Base-by-base conservation (phyloP, 2,329 filamentous ascomycete genomes). In the Cryphonectria parasitica region DNA sequence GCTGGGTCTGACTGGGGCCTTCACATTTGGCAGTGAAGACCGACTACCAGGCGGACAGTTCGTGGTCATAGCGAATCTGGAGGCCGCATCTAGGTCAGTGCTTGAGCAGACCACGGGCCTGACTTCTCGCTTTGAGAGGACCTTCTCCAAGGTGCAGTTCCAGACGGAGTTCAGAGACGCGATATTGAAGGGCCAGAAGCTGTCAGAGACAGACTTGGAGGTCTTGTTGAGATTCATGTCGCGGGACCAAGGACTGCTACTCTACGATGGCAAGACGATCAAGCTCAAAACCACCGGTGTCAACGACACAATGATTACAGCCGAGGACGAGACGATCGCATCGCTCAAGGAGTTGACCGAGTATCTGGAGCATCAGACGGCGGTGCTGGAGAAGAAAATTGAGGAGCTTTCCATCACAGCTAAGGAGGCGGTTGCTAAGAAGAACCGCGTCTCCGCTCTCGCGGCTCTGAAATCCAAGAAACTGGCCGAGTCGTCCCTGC, bases 381-480 rank as follows among this genome's bases (percentile, higher is more conserved):
- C 86, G 10, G 85, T 90, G 0, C 86, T 98, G 54, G 87, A 86
- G 66, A 82, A 82, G 13, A 91, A 94, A 72, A 85, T 96, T 65
- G 86, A 91, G 2, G 85, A 87, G 39, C 85, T 98, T 5, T 85
- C 86, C 43, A 76, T 81, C 2, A 87, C 87, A 6, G 94, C 94
- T 0, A 91, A 91, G 73, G 85, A 87, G 31, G 92, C 94, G 0
- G 89, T 97, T 0, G 82, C 84, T 5, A 86, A 87, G 62, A 93
- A 95, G 78, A 95, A 97, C 78, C 87, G 89, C 61, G 82, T 92
- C 34, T 86, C 90, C 0, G 96, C 95, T 13, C 86, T 95, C 43
- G 91, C 92, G 0, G 90, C 93, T 0, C 86, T 99, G 17, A 91
- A 91, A 66, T 92, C 90, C 6, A 97, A 94, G 83, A 98, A 96